Conservation (phyloP, 768 basidiomycete species). For the Leccinum arenicola region DNA sequence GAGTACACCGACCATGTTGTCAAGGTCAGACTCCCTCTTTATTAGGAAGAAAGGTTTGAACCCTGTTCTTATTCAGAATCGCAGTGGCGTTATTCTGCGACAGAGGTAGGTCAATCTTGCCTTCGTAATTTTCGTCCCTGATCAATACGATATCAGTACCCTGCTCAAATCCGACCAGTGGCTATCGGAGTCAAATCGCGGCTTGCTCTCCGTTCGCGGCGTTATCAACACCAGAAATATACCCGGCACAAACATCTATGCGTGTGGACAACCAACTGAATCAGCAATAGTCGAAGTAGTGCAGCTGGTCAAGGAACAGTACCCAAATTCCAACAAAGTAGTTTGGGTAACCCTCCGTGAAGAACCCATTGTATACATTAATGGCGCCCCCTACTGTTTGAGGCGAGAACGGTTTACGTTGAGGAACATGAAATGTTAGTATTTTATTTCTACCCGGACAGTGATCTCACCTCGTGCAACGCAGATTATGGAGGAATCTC, state of each 20-base stretch:
- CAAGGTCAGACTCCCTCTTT: slow-evolving; percentile 48
- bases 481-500: slow-evolving; percentile 95
- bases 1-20: slow-evolving; percentile 96
- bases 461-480: neutral
- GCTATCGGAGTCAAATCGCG: slow-evolving; percentile 67
- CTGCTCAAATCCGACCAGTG: slow-evolving; percentile 93
- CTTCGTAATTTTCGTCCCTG: slow-evolving; percentile 1
- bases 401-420: slow-evolving; percentile 82
- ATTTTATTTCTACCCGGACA: neutral
- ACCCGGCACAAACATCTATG: slow-evolving; percentile 78
- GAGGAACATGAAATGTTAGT: slow-evolving; percentile 87
- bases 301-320: slow-evolving; percentile 52
- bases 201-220: slow-evolving; percentile 76
- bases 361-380: slow-evolving; percentile 89
- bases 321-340: slow-evolving; percentile 60
- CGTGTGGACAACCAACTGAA: slow-evolving; percentile 86
- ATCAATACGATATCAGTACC: slow-evolving; percentile 45
- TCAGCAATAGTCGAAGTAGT: slow-evolving; percentile 86
- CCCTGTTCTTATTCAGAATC: slow-evolving; percentile 52
- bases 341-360: slow-evolving; percentile 95
- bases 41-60: neutral
- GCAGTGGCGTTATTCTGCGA: slow-evolving; percentile 90
- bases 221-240: slow-evolving; percentile 93
- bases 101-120: slow-evolving; percentile 56
- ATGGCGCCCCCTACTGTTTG: slow-evolving; percentile 88